These are phyloP conservation scores for Rhizopus arrhizus DNA, from an alignment of 371 early-diverging fungal genomes.

Conservation along the genomic window DNA sequence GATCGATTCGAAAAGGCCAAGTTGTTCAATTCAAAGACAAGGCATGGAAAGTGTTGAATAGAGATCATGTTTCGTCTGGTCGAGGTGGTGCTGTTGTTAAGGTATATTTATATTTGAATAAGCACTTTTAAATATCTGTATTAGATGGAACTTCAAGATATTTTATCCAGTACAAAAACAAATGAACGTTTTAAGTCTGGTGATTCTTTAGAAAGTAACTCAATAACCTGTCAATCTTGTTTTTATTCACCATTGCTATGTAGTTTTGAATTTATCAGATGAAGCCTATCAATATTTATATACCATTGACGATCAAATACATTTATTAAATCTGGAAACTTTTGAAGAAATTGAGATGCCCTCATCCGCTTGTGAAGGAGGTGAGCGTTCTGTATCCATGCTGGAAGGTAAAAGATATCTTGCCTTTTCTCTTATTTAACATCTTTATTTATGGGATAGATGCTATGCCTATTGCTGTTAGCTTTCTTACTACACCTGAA, in stretches of 20 bases:
- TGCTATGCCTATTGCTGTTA: constrained; percentile 49
- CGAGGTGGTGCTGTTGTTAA: constrained; percentile 59
- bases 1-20: constrained; percentile 51
- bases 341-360: constrained; percentile 75
- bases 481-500: constrained; percentile 52
- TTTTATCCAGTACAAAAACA: constrained; percentile 53
- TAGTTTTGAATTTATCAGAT: constrained; percentile 64
- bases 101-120: constrained; percentile 17
- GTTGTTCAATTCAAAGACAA: constrained; percentile 50
- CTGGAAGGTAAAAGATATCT: constrained; percentile 40
- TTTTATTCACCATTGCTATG: background rate
- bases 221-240: background rate
- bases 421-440: background rate
- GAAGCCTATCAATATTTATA: constrained; percentile 76
- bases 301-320: constrained; percentile 56
- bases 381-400: constrained; percentile 37
- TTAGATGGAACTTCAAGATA: constrained; percentile 69
- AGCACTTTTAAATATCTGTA: background rate
- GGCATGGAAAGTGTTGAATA: constrained; percentile 47
- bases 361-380: constrained; percentile 62
- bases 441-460: constrained; percentile 22
- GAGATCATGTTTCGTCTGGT: constrained; percentile 50
- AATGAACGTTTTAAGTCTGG: constrained; percentile 68
- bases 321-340: constrained; percentile 70
- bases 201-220: constrained; percentile 62